Evolutionary conservation across 345 rosid genomes (phyloP).

Genomic region (Aurinia saxatilis): DNA sequence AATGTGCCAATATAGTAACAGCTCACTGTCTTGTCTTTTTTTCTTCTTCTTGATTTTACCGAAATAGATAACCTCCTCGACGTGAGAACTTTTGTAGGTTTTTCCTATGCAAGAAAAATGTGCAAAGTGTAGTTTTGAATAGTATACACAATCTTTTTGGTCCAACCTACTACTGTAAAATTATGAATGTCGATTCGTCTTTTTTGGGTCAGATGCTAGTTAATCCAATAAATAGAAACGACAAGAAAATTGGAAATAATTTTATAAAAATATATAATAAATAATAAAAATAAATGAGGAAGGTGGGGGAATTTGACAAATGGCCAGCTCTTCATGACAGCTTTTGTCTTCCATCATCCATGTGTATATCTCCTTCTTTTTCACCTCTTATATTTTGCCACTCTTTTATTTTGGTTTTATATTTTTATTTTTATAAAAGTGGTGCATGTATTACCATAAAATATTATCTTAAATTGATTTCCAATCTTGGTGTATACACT

Average conservation of each 20-base stretch:
- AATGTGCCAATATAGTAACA: no score
- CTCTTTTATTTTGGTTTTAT: not conserved
- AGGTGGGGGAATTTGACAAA: slow-evolving; percentile 24
- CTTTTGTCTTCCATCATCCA: slow-evolving; percentile 32
- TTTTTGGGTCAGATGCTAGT: not conserved
- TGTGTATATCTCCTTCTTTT: slow-evolving; percentile 9
- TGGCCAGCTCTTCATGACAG: slow-evolving; percentile 32
- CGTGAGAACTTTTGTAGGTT: slow-evolving; percentile 1
- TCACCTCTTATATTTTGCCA: not conserved
- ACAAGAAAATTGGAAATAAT: not conserved
- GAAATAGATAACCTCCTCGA: not conserved
- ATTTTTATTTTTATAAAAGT: no score
- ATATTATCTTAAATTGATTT: no score
- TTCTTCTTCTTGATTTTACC: not conserved
- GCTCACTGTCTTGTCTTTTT: no score
- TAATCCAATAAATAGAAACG: not conserved
- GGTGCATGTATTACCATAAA: no score
- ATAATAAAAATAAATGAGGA: not conserved
- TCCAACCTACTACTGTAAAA: not conserved
- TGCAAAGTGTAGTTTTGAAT: not conserved
- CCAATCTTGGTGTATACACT: no score
- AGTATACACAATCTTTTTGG: not conserved
- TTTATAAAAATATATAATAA: no score
- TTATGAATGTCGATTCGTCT: not conserved
- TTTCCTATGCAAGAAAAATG: not conserved